Conservation (phyloP, 768 basidiomycete genomes). For the Leccinum variicolor region DNA sequence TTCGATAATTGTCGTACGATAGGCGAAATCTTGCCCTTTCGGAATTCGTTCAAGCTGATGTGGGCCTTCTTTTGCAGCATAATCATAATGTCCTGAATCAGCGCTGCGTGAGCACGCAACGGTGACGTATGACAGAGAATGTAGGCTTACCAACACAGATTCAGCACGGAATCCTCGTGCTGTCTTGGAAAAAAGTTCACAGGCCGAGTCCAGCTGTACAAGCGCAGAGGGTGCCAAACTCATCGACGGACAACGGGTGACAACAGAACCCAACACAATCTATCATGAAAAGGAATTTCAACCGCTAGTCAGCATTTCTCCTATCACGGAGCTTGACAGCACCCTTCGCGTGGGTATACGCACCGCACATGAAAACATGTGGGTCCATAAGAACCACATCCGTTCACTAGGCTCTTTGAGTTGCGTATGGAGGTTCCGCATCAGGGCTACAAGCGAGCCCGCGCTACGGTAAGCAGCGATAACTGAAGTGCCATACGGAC, state of each 20-base stretch:
- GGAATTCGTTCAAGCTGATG: conserved; percentile 58
- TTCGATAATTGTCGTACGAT: conserved; percentile 33
- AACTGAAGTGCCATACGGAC: conserved; percentile 69
- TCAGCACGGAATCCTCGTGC: conserved; percentile 62
- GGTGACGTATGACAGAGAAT: neutral
- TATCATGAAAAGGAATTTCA: conserved; percentile 9
- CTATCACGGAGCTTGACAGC: conserved; percentile 9
- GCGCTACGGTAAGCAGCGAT: conserved; percentile 74
- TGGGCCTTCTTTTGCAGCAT: conserved; percentile 64
- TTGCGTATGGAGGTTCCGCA: conserved; percentile 65
- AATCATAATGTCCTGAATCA: conserved; percentile 56
- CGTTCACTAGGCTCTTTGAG: conserved; percentile 61
- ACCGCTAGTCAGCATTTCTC: conserved; percentile 11
- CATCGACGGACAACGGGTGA: conserved; percentile 77
- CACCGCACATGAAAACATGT: conserved; percentile 61
- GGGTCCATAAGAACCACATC: conserved; percentile 54
- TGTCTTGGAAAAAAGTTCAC: conserved; percentile 69
- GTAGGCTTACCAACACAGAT: conserved; percentile 54
- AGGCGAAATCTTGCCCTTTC: conserved; percentile 52
- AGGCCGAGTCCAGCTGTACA: conserved; percentile 70
- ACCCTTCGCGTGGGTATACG: conserved; percentile 22
- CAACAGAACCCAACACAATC: conserved; percentile 74
- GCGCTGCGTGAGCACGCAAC: conserved; percentile 8
- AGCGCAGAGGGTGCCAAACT: conserved; percentile 73
- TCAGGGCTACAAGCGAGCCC: conserved; percentile 64